Conservation (phyloP, 345 rosid genomes). For the Eutrema yunnanense region DNA sequence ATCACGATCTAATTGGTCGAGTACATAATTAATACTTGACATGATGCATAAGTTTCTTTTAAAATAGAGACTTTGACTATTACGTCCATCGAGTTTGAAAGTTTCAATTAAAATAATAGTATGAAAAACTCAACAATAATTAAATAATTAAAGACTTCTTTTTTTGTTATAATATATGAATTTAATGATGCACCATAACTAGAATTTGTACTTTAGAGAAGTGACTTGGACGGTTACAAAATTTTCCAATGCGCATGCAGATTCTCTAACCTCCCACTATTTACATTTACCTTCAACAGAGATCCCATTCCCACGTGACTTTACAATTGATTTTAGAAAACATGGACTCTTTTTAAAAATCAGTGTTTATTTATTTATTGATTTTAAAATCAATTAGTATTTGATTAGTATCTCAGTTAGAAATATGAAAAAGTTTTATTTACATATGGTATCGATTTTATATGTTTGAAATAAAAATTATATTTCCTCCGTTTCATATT, state of each 20-base stretch:
- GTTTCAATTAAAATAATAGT: constrained; percentile 1
- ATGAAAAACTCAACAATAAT: not conserved
- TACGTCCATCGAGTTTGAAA: constrained; percentile 13
- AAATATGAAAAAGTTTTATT: not conserved
- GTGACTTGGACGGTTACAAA: constrained; percentile 2
- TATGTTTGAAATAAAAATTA: not conserved
- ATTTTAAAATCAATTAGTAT: not conserved
- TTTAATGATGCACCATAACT: constrained; percentile 3
- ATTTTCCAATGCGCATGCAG: constrained; percentile 25
- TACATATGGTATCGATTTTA: not conserved
- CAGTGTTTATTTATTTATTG: not conserved
- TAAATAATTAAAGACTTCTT: not conserved
- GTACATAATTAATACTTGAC: constrained; percentile 7
- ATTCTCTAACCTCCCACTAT: constrained; percentile 31
- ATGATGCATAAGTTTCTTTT: constrained; percentile 9
- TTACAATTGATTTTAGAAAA: not conserved
- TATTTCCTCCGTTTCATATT: no score
- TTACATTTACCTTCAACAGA: constrained; percentile 20
- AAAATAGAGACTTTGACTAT: constrained; percentile 14
- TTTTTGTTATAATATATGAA: not conserved
- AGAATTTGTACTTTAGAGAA: constrained; percentile 19
- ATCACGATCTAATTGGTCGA: not conserved
- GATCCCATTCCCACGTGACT: constrained; percentile 30
- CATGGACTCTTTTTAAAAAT: not conserved
- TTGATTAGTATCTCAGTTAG: not conserved